Evolutionary conservation across 2,329 filamentous ascomycete species (phyloP).

Genomic region (Calonectria hongkongensis): DNA sequence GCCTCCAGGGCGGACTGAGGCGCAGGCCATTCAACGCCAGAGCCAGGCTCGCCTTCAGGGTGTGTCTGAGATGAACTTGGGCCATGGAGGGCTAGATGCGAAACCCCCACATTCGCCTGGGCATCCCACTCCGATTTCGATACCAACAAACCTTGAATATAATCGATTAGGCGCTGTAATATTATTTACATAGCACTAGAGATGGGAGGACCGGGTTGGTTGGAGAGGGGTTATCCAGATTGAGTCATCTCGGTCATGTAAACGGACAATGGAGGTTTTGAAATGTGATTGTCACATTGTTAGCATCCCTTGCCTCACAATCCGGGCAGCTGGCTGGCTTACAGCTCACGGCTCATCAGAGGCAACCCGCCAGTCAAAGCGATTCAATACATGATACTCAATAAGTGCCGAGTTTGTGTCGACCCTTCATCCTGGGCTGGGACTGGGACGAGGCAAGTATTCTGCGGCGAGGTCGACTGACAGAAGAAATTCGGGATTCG

Average conservation of each 20-base stretch:
- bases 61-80: slow-evolving; percentile 23
- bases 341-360: slow-evolving; percentile 21
- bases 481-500: slow-evolving; percentile 32
- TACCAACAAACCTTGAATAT: slow-evolving; percentile 18
- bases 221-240: slow-evolving; percentile 14
- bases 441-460: slow-evolving; percentile 27
- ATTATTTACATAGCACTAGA: slow-evolving; percentile 17
- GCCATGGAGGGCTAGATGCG: slow-evolving; percentile 17
- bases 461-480: slow-evolving; percentile 2
- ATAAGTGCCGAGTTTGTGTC: slow-evolving; percentile 25
- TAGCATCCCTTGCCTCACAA: slow-evolving; percentile 37
- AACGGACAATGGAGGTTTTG: slow-evolving; percentile 10
- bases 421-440: slow-evolving; percentile 27
- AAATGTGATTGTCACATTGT: slow-evolving; percentile 34
- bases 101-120: slow-evolving; percentile 31
- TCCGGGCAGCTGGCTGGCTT: slow-evolving; percentile 26
- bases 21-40: slow-evolving; percentile 31
- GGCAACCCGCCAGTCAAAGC: slow-evolving; percentile 16
- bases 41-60: slow-evolving; percentile 18
- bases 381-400: slow-evolving; percentile 8
- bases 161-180: slow-evolving; percentile 28
- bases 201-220: not conserved
- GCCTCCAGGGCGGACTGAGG: slow-evolving; percentile 30
- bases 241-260: slow-evolving; percentile 11
- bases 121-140: slow-evolving; percentile 29